A percentile compares a stretch with the other conserved stretches of the same genome.
Conservation (phyloP, 768 basidiomycete genomes). For the Inosperma sp. region DNA sequence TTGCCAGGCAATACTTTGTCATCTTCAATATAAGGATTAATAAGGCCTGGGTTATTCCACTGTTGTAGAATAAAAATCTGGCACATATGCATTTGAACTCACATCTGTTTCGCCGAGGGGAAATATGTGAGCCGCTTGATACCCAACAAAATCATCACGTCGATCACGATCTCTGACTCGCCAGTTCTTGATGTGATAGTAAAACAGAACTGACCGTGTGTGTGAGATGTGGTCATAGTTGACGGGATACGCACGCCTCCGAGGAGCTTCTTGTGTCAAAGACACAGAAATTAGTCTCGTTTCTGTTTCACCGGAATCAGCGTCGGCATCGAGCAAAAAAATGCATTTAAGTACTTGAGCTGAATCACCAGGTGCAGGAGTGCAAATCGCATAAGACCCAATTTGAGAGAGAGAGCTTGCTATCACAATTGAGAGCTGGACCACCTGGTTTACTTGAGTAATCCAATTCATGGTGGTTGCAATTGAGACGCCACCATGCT, state of each 20-base stretch:
- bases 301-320: constrained; percentile 4
- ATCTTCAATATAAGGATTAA: background rate
- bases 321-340: too few relatives aligned
- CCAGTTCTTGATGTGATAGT: background rate
- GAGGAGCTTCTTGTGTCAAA: background rate
- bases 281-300: background rate
- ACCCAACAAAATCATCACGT: background rate
- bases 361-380: background rate
- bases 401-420: too few relatives aligned
- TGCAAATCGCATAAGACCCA: too few relatives aligned
- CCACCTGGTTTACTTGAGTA: too few relatives aligned
- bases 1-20: constrained; percentile 1
- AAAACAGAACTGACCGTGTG: background rate
- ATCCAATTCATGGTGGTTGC: too few relatives aligned
- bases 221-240: background rate
- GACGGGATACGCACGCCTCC: background rate
- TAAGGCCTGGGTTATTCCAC: background rate
- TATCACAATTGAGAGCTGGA: too few relatives aligned
- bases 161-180: background rate
- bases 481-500: too few relatives aligned
- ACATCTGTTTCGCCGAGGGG: background rate
- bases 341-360: background rate
- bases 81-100: background rate
- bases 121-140: background rate
- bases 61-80: background rate